Base-by-base conservation (phyloP, 1,284 basidiomycete species). In the Puccinia coronata region DNA sequence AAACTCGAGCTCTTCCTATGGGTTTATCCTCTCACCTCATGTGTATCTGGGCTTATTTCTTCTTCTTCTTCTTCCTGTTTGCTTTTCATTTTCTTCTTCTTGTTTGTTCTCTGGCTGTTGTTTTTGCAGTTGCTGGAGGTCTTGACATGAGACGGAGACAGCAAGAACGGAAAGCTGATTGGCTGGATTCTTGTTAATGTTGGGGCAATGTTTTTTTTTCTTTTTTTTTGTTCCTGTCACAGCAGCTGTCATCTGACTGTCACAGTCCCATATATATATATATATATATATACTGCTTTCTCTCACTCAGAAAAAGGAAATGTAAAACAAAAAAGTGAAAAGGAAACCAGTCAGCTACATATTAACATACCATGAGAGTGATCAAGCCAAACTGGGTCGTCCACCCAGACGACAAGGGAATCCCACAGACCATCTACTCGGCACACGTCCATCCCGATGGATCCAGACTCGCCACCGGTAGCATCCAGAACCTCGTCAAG, bases 381-480 rank as follows among this genome's bases (percentile, higher is more conserved):
- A 85, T 84, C 77, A 87, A 87, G 82, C 87, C 87, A 28, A 83
- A 84, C 55, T 88, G 87, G 87, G 86, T 87, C 31, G 83, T 85
- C 53, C 87, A 87, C 81, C 84, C 85, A 59, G 86, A 85, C 81
- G 86, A 87, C 73, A 87, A 88, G 84, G 88, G 90, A 65, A 94
- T 95, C 84, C 90, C 91, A 74, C 88, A 92, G 41, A 92, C 95
- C 28, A 96, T 99, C 84, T 98, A 96, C 88, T 93, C 93, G 36
- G 90, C 96, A 28, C 91, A 94, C 83, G 93, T 98, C 16, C 96
- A 98, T 86, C 97, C 97, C 0, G 96, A 99, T 85, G 94, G 94
- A 82, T 95, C 94, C 53, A 91, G 96, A 36, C 91, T 99, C 82
- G 97, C 97, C 12, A 99, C 96, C 0, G 96, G 95, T 28, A 96